phyloP scores from a whole-genome alignment of 352 stramenopile species.

The Globisporangium carolinianum region DNA sequence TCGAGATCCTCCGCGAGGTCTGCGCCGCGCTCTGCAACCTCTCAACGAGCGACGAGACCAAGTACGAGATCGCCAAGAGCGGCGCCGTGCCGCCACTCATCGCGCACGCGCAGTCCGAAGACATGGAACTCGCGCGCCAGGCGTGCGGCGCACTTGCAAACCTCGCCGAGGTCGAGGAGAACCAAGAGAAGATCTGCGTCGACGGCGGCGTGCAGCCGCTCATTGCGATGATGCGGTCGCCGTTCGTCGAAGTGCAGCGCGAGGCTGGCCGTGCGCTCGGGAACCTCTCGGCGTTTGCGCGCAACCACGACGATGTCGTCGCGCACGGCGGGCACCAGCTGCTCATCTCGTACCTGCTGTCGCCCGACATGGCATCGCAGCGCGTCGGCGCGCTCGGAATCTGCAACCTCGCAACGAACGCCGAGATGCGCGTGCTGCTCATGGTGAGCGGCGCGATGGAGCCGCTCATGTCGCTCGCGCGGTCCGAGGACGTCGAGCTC shows the following conservation, averaged over 20 bases:
- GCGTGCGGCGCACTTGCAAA: conserved; percentile 92
- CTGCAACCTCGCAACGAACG: conserved; percentile 92
- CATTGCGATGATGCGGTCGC: conserved; percentile 93
- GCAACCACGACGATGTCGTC: conserved; percentile 90
- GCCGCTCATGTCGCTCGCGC: conserved; percentile 91
- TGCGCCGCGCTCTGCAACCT: conserved; percentile 94
- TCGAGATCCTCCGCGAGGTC: conserved; percentile 92
- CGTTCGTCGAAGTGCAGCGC: conserved; percentile 92
- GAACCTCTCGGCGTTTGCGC: conserved; percentile 88
- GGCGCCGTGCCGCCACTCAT: conserved; percentile 89
- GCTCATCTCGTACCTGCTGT: conserved; percentile 94
- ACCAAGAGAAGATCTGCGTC: conserved; percentile 92
- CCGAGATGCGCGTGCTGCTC: conserved; percentile 83
- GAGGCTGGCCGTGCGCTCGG: conserved; percentile 88
- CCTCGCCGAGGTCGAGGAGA: conserved; percentile 92
- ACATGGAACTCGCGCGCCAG: conserved; percentile 89
- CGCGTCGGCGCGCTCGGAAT: conserved; percentile 91
- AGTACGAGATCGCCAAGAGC: conserved; percentile 95
- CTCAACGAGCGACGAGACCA: conserved; percentile 93
- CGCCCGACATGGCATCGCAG: conserved; percentile 91
- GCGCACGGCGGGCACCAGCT: conserved; percentile 90
- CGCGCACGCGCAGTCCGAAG: conserved; percentile 88
- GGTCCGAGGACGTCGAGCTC: conserved; percentile 92
- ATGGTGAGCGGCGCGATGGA: conserved; percentile 93
- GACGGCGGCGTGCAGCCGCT: conserved; percentile 90